These are phyloP conservation scores for Colletotrichum horii DNA, from an alignment of 2,329 filamentous ascomycete genomes.

Conservation along the genomic window DNA sequence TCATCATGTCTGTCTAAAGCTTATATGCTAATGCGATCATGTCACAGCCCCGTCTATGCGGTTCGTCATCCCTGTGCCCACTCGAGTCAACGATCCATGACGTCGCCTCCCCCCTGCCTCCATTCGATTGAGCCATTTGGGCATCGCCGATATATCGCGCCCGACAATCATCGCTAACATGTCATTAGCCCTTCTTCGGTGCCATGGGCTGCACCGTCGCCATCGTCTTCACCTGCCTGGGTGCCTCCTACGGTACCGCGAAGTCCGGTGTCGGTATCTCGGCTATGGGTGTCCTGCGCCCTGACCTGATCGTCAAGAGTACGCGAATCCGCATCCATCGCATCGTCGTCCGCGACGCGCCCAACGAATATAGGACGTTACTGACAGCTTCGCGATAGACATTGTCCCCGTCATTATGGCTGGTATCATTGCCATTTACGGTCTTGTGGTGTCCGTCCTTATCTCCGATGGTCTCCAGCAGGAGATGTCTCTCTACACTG, in stretches of 20 bases:
- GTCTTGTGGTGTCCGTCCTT: slow-evolving; percentile 85
- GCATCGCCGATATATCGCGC: background rate
- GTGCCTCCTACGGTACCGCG: slow-evolving; percentile 97
- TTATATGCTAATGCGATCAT: slow-evolving; percentile 27
- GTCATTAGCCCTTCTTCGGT: slow-evolving; percentile 83
- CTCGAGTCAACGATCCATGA: slow-evolving; percentile 22
- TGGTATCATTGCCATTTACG: slow-evolving; percentile 99
- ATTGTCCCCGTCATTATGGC: slow-evolving; percentile 99
- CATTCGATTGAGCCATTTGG: slow-evolving; percentile 20
- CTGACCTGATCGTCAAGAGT: slow-evolving; percentile 99
- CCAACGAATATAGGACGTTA: slow-evolving; percentile 5
- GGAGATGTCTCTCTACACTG: slow-evolving; percentile 76
- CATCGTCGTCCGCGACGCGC: background rate
- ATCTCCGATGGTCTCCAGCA: slow-evolving; percentile 82
- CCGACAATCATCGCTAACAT: slow-evolving; percentile 36
- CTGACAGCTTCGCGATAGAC: slow-evolving; percentile 60
- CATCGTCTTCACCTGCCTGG: slow-evolving; percentile 96
- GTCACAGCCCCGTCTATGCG: slow-evolving; percentile 90
- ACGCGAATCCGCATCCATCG: slow-evolving; percentile 44
- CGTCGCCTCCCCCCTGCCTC: slow-evolving; percentile 16
- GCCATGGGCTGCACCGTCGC: slow-evolving; percentile 97
- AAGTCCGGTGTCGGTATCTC: slow-evolving; percentile 99
- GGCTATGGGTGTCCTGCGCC: slow-evolving; percentile 96
- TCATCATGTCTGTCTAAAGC: background rate
- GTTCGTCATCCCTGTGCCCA: slow-evolving; percentile 68